These are phyloP conservation scores for Arabidopsis hybrid DNA, from an alignment of 441 rosid species.

Conservation along the genomic window DNA sequence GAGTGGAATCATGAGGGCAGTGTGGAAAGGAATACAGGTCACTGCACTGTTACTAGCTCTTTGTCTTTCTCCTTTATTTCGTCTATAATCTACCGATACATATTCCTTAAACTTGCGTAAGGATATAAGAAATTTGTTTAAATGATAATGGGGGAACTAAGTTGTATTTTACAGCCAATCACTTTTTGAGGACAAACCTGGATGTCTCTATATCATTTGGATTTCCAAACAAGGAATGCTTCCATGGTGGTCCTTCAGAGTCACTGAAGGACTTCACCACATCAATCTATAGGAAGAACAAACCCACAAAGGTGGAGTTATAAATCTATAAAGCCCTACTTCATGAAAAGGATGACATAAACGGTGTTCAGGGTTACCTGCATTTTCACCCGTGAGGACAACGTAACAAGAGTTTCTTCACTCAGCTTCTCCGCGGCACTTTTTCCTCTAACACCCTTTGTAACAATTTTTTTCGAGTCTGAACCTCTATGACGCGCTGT, in stretches of 20 bases:
- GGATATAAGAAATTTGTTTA: conserved; percentile 11
- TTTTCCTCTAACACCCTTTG: conserved; percentile 85
- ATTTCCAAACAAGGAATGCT: conserved; percentile 92
- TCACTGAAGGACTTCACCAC: conserved; percentile 88
- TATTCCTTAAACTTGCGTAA: conserved; percentile 15
- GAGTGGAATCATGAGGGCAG: neutral
- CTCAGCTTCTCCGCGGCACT: conserved; percentile 81
- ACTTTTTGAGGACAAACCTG: conserved; percentile 60
- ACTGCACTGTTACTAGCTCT: neutral
- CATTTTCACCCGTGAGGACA: conserved; percentile 84
- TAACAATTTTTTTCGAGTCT: conserved; percentile 76
- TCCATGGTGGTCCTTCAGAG: conserved; percentile 90
- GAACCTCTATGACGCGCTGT: conserved; percentile 87
- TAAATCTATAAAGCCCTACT: conserved; percentile 18
- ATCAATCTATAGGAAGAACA: conserved; percentile 64
- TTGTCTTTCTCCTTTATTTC: conserved; percentile 5
- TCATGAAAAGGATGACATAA: conserved; percentile 23
- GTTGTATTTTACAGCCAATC: conserved; percentile 14
- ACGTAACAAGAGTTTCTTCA: conserved; percentile 91
- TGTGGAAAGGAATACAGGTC: conserved; percentile 3
- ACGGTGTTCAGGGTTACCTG: conserved; percentile 59
- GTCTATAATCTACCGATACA: conserved; percentile 8
- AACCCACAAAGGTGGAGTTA: conserved; percentile 35
- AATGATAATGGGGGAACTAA: neutral
- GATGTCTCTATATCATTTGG: conserved; percentile 94